Evolutionary conservation across 2,329 filamentous ascomycete species (phyloP).

Genomic region (Elsinoe necatrix): DNA sequence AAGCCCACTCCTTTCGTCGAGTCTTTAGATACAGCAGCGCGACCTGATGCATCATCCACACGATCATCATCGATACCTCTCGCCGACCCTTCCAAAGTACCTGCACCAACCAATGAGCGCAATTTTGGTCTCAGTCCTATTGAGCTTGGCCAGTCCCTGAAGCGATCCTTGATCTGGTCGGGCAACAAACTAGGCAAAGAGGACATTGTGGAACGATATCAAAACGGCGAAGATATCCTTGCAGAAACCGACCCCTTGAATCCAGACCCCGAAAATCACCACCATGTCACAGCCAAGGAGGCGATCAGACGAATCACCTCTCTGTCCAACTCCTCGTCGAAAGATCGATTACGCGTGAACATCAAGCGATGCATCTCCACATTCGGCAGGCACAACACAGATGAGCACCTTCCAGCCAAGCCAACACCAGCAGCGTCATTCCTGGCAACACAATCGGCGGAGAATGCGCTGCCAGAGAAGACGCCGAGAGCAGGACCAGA

Average conservation of each 20-base stretch:
- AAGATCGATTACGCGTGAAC: slow-evolving; percentile 73
- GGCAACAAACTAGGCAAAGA: neutral
- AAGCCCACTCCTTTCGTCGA: slow-evolving; percentile 72
- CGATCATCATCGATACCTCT: slow-evolving; percentile 18
- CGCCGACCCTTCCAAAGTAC: slow-evolving; percentile 18
- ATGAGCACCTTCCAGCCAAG: slow-evolving; percentile 58
- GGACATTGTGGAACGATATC: neutral
- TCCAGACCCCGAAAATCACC: slow-evolving; percentile 33
- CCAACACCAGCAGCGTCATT: slow-evolving; percentile 32
- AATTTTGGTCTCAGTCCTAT: slow-evolving; percentile 67
- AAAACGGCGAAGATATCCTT: neutral
- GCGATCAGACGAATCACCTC: slow-evolving; percentile 73
- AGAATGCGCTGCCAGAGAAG: slow-evolving; percentile 33
- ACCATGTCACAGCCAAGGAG: slow-evolving; percentile 60
- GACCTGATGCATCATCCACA: slow-evolving; percentile 23
- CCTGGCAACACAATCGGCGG: slow-evolving; percentile 20
- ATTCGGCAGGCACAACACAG: slow-evolving; percentile 88
- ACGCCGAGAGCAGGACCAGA: slow-evolving; percentile 71
- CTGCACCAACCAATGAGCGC: slow-evolving; percentile 38
- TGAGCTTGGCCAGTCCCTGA: slow-evolving; percentile 59
- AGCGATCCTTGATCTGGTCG: slow-evolving; percentile 43
- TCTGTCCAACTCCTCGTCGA: slow-evolving; percentile 66
- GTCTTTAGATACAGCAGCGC: slow-evolving; percentile 60
- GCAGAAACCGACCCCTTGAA: slow-evolving; percentile 35
- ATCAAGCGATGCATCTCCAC: slow-evolving; percentile 74